Base-by-base conservation (phyloP, 1,284 basidiomycete species). In the Mrakiaceae sp. region DNA sequence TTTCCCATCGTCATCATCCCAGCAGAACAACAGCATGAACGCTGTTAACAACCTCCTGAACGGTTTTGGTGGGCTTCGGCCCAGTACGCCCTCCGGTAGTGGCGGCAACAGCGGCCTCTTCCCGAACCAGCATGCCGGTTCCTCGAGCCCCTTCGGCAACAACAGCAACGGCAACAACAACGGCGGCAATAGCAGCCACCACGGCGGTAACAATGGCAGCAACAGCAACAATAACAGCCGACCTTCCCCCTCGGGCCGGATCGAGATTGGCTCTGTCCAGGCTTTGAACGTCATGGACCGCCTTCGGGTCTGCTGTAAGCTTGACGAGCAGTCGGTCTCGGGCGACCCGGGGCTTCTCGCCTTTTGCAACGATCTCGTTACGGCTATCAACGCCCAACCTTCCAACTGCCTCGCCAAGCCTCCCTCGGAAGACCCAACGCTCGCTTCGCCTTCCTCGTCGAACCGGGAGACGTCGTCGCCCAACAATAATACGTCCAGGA, bases 311-410 rank as follows among this genome's bases (percentile, higher is more conserved):
- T 66, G 61, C 40, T 66, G 65, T 52, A 59, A 59, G 51, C 58
- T 66, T 12, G 65, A 66, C 12, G 65, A 66, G 39, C 57, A 62
- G 42, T 53, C 58, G 2, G 65, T 66, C 10, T 47, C 53, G 14
- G 57, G 40, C n/a, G 65, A 66, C 39, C 65, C 65, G n/a, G 65
- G 65, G 4, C 56, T 62, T 14, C 43, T 66, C n/a, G 65, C 65
- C 16, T 66, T 66, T 52, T 66, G 65, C 43, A 62, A 66, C 49
- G 57, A 59, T 47, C 51, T 66, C 39, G 50, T 62, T 39, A 40
- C 49, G 3, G 46, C 56, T n/a, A 50, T 66, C n/a, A 52, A 52
- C 43, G 64, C 59, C 49, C 59, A 53, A 40, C 64, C 59, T 16
- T 60, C 64, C 39, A 60, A 66, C 56, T 64, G 63, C 46, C 47